Evolutionary conservation across 306 rosid genomes (phyloP).

Genomic region (Fragaria nilgerrensis): DNA sequence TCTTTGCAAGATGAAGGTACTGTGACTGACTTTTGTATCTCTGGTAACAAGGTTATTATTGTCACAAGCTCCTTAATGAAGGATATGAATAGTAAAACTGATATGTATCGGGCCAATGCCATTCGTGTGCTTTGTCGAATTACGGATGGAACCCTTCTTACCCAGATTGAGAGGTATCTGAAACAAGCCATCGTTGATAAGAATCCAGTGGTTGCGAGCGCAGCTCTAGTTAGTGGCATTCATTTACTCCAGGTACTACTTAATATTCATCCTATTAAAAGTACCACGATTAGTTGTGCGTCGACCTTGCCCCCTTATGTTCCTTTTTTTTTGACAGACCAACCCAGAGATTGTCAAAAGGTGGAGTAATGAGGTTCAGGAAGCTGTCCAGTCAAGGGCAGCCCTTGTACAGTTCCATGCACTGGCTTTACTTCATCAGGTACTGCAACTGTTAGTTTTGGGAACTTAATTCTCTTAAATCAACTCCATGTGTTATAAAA

Average conservation of each 20-base stretch:
- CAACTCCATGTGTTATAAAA: not conserved
- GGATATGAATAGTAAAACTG: conserved; percentile 98
- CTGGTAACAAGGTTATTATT: conserved; percentile 61
- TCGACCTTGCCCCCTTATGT: conserved; percentile 9
- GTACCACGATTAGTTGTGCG: not conserved
- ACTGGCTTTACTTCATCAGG: conserved; percentile 94
- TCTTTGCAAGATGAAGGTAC: conserved; percentile 15
- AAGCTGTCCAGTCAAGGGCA: conserved; percentile 98
- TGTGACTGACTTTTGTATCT: conserved; percentile 35
- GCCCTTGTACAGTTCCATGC: conserved; percentile 99
- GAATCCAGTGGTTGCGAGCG: conserved; percentile 99
- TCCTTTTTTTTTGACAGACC: conserved; percentile 49
- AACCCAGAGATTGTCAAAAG: conserved; percentile 96
- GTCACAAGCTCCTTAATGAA: conserved; percentile 99
- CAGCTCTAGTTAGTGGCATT: conserved; percentile 95
- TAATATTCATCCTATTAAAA: not conserved
- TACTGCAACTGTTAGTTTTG: conserved; percentile 34
- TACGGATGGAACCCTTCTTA: conserved; percentile 95
- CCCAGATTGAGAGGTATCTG: conserved; percentile 93
- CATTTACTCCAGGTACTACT: conserved; percentile 88
- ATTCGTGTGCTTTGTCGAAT: conserved; percentile 97
- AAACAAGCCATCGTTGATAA: conserved; percentile 98
- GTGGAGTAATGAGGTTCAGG: conserved; percentile 99
- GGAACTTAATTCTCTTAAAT: not conserved
- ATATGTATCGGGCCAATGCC: conserved; percentile 98